Base-by-base conservation (phyloP, 345 rosid genomes). In the Hevea brasiliensis region DNA sequence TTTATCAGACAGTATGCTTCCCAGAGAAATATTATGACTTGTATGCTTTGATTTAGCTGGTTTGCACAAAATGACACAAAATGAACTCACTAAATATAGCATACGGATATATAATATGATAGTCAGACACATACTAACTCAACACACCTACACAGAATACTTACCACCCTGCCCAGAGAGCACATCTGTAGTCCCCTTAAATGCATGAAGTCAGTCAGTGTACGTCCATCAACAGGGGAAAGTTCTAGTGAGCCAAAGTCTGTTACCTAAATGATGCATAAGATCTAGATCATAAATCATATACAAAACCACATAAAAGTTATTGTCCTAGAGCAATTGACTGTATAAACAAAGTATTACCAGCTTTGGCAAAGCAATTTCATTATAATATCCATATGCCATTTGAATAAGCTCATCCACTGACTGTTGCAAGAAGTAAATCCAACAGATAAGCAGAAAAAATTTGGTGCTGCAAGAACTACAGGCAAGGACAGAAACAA, bases 191-290 rank as follows among this genome's bases (percentile, higher is more conserved):
- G 84, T 57, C 98, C 98, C 83, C 98, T 90, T 59, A 97, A 87
- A 78, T 94, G 98, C 98, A 94, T 92, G 84, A 94, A 94, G 80
- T 94, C 98, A 60, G 98, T 94, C 82, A 94, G 82, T 63, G 98
- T 92, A 83, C 96, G 89, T 66, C 98, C 98, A 73, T 94, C 98
- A 0, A 94, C 98, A 2, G 98, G 98, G 55, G 98, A 94, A 84
- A 94, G 98, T 84, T 94, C 98, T 56, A 94, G 94, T 72, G 96
- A 94, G 71, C 96, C 98, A 83, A 94, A 94, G 83, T 94, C 98
- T 74, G 96, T 92, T 73, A 94, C 98, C 98, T 94, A 81, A n/a
- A 74, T 65, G 59, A 68, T 71, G 68, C 45, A 75, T 8, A 54
- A 70, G 45, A 76, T 59, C 77, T 47, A 48, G 71, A 61, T 63